Conservation (phyloP, 495 filamentous ascomycete genomes). For the Lepraria neglecta region DNA sequence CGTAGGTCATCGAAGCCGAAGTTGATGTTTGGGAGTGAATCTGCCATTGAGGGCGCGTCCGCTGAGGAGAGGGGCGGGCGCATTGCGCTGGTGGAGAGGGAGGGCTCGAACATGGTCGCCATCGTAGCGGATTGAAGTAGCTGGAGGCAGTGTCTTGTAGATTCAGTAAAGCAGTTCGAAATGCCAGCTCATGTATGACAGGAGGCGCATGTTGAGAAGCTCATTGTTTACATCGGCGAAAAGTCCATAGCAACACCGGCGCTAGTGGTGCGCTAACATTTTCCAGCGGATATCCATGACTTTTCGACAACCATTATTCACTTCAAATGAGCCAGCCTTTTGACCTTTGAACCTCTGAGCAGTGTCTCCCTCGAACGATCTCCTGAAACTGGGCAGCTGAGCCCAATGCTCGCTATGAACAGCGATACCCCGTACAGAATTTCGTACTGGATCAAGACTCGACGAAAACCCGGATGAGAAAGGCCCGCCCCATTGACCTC, state of each 20-base stretch:
- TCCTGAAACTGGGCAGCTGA: no score
- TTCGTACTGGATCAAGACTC: slow-evolving; percentile 33
- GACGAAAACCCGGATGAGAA: slow-evolving; percentile 55
- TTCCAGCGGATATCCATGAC: neutral
- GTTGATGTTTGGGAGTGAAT: slow-evolving; percentile 81
- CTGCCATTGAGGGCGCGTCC: slow-evolving; percentile 60
- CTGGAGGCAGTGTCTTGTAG: neutral
- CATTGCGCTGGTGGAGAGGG: slow-evolving; percentile 66
- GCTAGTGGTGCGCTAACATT: slow-evolving; percentile 4
- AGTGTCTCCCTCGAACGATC: neutral
- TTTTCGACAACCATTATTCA: neutral
- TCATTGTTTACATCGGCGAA: slow-evolving; percentile 8
- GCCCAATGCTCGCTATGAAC: slow-evolving; percentile 36
- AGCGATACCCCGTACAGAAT: slow-evolving; percentile 23
- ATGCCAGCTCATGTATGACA: neutral
- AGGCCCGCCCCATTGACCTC: slow-evolving; percentile 47
- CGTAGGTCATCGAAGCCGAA: slow-evolving; percentile 96
- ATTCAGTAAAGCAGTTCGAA: neutral
- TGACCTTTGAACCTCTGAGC: neutral
- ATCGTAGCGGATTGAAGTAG: slow-evolving; percentile 50
- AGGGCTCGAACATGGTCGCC: slow-evolving; percentile 68
- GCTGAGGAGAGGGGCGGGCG: slow-evolving; percentile 58
- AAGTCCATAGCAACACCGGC: slow-evolving; percentile 13
- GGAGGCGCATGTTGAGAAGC: neutral
- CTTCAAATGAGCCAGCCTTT: neutral